Conservation (phyloP, 2,329 filamentous ascomycete species). For the Zymoseptoria crescenta region DNA sequence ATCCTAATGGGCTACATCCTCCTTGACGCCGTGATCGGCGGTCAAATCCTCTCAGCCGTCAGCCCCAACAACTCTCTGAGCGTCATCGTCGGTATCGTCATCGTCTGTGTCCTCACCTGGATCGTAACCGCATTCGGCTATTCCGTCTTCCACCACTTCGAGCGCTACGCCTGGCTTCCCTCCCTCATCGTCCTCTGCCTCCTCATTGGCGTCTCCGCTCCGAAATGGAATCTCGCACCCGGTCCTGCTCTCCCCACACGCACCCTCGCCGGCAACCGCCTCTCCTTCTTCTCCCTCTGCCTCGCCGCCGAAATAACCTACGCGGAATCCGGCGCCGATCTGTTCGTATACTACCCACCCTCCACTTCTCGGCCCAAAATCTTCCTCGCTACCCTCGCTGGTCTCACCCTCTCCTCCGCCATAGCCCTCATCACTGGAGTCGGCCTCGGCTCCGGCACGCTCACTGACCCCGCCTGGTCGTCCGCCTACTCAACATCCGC, state of each 20-base stretch:
- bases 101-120: conserved; percentile 56
- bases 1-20: conserved; percentile 52
- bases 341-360: conserved; percentile 58
- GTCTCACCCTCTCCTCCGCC: conserved; percentile 51
- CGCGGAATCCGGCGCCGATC: conserved; percentile 55
- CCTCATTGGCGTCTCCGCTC: conserved; percentile 53
- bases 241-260: conserved; percentile 41
- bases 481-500: conserved; percentile 51
- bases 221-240: conserved; percentile 48
- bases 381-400: conserved; percentile 50
- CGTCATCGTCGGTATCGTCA: conserved; percentile 59
- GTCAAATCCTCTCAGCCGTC: conserved; percentile 61
- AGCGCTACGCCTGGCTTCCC: conserved; percentile 59
- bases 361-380: conserved; percentile 45
- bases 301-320: conserved; percentile 59
- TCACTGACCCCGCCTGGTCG: conserved; percentile 46
- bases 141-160: conserved; percentile 59
- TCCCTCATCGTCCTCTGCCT: conserved; percentile 55
- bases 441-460: conserved; percentile 53
- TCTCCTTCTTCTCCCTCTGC: conserved; percentile 65
- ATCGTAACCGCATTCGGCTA: conserved; percentile 61
- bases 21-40: conserved; percentile 58
- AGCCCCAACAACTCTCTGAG: conserved; percentile 51
- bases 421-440: conserved; percentile 56
- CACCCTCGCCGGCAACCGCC: conserved; percentile 48